Evolutionary conservation across 2,329 filamentous ascomycete species (phyloP).

Genomic region (Cladosporium sp.): DNA sequence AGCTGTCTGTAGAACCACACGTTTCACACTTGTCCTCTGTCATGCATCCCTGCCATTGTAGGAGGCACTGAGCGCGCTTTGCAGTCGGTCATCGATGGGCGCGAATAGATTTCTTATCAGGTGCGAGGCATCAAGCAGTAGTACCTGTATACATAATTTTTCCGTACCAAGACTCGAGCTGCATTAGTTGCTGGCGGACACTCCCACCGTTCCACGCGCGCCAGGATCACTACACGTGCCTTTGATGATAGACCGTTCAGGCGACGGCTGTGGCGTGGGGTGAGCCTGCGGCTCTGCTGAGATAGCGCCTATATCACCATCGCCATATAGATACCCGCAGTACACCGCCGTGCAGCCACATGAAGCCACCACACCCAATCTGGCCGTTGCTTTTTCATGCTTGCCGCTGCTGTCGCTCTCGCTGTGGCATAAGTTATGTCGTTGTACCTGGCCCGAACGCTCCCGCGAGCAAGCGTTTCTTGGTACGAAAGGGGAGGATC

Average conservation of each 20-base stretch:
- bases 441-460: too few relatives aligned
- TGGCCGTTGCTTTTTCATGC: neutral
- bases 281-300: slow-evolving; percentile 5
- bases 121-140: too few relatives aligned
- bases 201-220: neutral
- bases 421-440: too few relatives aligned
- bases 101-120: too few relatives aligned
- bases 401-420: too few relatives aligned
- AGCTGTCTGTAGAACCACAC: slow-evolving; percentile 10
- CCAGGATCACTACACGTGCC: neutral
- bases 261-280: slow-evolving; percentile 4
- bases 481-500: too few relatives aligned
- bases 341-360: neutral
- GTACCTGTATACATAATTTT: neutral
- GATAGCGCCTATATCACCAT: neutral
- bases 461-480: too few relatives aligned
- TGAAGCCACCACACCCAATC: neutral
- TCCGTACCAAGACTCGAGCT: neutral
- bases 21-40: slow-evolving; percentile 5
- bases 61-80: too few relatives aligned
- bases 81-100: too few relatives aligned
- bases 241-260: slow-evolving; percentile 3
- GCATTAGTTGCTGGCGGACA: neutral
- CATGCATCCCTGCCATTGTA: neutral
- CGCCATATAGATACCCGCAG: neutral